Conservation (phyloP, 2,329 filamentous ascomycete species). For the Paraphaeosphaeria minitans region DNA sequence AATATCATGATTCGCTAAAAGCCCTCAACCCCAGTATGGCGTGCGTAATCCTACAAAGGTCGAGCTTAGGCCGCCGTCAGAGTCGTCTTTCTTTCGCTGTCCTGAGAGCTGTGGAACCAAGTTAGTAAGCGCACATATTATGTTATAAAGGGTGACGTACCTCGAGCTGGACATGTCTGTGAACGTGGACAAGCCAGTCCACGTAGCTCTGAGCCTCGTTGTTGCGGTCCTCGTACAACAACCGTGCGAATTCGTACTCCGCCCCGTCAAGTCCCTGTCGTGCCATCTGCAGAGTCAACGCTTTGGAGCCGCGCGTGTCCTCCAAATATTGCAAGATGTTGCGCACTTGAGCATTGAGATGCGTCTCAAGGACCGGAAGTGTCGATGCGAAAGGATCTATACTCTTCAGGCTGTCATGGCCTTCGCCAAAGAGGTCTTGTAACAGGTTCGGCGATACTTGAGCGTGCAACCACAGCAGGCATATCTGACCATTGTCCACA, state of each 20-base stretch:
- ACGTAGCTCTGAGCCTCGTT: constrained; percentile 98
- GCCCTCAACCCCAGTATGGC: constrained; percentile 46
- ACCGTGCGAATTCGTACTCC: constrained; percentile 92
- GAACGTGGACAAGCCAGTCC: constrained; percentile 95
- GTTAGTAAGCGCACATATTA: constrained; percentile 13
- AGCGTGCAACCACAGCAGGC: constrained; percentile 88
- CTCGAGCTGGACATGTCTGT: constrained; percentile 90
- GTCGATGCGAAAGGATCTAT: constrained; percentile 82
- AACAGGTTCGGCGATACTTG: constrained; percentile 93
- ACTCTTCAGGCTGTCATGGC: constrained; percentile 69
- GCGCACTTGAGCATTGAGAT: constrained; percentile 90
- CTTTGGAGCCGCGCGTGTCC: constrained; percentile 81
- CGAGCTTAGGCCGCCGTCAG: constrained; percentile 39
- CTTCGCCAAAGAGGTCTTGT: constrained; percentile 85
- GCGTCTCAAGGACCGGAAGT: constrained; percentile 84
- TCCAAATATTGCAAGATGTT: constrained; percentile 90
- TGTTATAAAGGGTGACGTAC: constrained; percentile 30
- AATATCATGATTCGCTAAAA: constrained; percentile 21
- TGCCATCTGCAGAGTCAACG: constrained; percentile 85
- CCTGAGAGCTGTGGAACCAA: constrained; percentile 58
- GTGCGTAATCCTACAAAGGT: constrained; percentile 48
- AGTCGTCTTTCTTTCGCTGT: constrained; percentile 72
- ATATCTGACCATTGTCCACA: constrained; percentile 92
- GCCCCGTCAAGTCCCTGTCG: constrained; percentile 91
- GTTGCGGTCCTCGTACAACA: constrained; percentile 92